Evolutionary conservation across 2,329 filamentous ascomycete genomes (phyloP).

Genomic region (Colletotrichum chlorophyti): DNA sequence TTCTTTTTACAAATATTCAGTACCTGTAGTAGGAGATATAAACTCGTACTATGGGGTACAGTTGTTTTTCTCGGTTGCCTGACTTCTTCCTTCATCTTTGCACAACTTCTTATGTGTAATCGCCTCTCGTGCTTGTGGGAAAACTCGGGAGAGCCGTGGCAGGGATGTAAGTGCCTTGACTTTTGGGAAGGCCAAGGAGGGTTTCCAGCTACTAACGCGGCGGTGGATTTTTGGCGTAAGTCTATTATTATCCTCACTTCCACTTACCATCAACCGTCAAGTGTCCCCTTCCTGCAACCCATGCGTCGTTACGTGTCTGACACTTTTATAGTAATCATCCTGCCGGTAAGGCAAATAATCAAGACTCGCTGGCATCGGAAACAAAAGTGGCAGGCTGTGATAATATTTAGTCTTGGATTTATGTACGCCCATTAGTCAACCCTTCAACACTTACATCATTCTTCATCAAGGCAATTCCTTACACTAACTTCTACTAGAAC

Average conservation of each 20-base stretch:
- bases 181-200: background rate
- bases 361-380: background rate
- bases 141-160: background rate
- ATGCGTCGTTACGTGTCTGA: background rate
- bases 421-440: background rate
- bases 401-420: background rate
- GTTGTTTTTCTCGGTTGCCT: background rate
- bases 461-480: background rate
- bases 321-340: background rate
- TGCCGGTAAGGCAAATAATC: background rate
- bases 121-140: background rate
- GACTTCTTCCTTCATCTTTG: background rate
- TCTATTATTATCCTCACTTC: background rate
- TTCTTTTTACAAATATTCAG: background rate
- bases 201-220: background rate
- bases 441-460: too few species aligned
- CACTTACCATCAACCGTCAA: background rate
- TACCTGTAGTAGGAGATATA: background rate
- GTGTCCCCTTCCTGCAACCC: background rate
- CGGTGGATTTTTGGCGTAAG: background rate
- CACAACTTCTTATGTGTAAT: background rate
- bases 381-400: background rate
- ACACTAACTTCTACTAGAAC: background rate
- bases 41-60: background rate
- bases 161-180: background rate